Base-by-base conservation (phyloP, 768 basidiomycete genomes). In the Termitomyces sp. region DNA sequence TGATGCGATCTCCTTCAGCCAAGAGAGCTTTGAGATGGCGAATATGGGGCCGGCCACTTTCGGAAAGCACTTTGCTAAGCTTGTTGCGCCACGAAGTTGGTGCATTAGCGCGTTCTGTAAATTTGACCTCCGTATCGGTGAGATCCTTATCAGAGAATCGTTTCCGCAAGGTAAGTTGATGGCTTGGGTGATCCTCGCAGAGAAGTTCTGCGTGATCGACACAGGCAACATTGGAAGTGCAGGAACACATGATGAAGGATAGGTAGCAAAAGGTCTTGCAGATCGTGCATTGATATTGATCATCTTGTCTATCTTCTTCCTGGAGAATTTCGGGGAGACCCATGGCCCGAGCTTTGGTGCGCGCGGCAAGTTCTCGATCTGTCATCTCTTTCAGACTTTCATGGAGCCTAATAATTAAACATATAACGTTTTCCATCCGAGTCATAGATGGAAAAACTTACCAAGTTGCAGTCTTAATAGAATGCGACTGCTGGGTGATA, bases 261-360 rank as follows among this genome's bases (percentile, higher is more conserved):
- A 99, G 85, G 73, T 97, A 98, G 74, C 91, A 95, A 75, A 96
- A 98, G 5, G 81, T 84, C 71, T 97, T 96, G 89, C 97, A 98
- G 65, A 90, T 76, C 54, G 81, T 77, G 81, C 97, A 99, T 73
- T 98, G 97, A 73, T 96, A 96, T 71, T 97, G 94, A 57, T 98
- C 96, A 71, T 98, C 97, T 0, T 88, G 81, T 12, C 86, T 85
- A 72, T 98, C 96, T 66, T 86, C 82, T 65, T 88, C 85, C 66
- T 92, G 88, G 32, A 93, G 76, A 40, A 81, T 76, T 71, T 97
- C 94, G 29, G 76, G 72, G 48, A 93, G 73, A n/a, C 82, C 81
- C 40, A 81, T 72, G 20, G 76, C 66, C 37, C 92, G 86, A 38
- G 92, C 84, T 32, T 76, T 76, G 53, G 77, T 77, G 34, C 97